A percentile compares a stretch with the other conserved stretches of the same genome.
Evolutionary conservation across 1,284 basidiomycete genomes (phyloP).

Genomic region (Ceratorhiza oryzae-sativae): DNA sequence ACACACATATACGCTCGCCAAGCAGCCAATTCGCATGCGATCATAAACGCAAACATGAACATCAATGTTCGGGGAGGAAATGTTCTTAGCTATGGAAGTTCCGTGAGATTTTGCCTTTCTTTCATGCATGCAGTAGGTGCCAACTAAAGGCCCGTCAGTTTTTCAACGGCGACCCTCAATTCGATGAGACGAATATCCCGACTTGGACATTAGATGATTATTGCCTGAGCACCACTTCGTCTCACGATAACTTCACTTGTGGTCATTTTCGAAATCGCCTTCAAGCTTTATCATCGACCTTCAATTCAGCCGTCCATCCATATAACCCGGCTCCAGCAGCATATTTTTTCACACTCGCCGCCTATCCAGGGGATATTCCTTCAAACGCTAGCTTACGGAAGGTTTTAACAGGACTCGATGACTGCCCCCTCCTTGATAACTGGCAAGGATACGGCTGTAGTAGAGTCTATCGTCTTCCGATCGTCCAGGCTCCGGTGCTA

Average conservation of each 20-base stretch:
- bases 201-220: not conserved
- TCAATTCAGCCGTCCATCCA: constrained; percentile 32
- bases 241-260: not conserved
- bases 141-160: not conserved
- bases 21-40: not conserved
- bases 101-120: not conserved
- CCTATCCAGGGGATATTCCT: constrained; percentile 65
- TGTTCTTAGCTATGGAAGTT: not conserved
- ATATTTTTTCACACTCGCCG: constrained; percentile 76
- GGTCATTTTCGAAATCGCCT: not conserved
- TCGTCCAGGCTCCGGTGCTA: not conserved
- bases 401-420: not conserved
- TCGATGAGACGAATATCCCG: not conserved
- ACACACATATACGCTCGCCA: too few species aligned
- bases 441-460: not conserved
- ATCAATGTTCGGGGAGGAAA: not conserved
- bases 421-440: not conserved
- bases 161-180: not conserved
- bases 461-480: not conserved
- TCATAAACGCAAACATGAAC: not conserved
- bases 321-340: constrained; percentile 63
- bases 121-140: not conserved
- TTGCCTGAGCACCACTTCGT: not conserved
- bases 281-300: not conserved
- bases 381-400: constrained; percentile 53